Conservation (phyloP, 2,329 filamentous ascomycete genomes). For the Colletotrichum costaricense region DNA sequence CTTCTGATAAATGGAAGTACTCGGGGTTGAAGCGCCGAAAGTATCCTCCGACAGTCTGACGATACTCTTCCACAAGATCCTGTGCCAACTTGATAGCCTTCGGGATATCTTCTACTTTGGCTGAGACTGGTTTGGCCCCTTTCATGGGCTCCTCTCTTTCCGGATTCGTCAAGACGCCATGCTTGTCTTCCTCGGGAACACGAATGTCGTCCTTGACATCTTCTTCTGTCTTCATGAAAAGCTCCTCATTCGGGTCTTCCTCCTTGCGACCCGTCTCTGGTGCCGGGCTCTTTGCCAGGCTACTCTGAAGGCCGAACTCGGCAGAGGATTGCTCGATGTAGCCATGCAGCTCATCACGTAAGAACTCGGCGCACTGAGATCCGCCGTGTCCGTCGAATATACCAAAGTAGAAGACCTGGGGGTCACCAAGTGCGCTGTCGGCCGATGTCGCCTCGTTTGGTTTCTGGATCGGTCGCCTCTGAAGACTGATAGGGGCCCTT, state of each 20-base stretch:
- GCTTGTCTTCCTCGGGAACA: conserved; percentile 45
- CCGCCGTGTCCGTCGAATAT: conserved; percentile 98
- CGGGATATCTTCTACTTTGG: conserved; percentile 64
- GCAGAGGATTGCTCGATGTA: conserved; percentile 88
- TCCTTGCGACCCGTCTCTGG: conserved; percentile 43
- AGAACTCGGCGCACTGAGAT: conserved; percentile 85
- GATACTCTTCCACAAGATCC: conserved; percentile 81
- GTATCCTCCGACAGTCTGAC: conserved; percentile 89
- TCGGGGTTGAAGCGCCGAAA: conserved; percentile 90
- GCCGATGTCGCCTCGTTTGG: conserved; percentile 74
- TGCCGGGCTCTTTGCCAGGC: conserved; percentile 63
- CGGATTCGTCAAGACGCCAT: conserved; percentile 48
- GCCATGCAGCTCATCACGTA: conserved; percentile 84
- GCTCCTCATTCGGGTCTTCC: conserved; percentile 44
- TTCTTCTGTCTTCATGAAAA: conserved; percentile 62
- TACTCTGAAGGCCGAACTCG: conserved; percentile 83
- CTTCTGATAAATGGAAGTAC: conserved; percentile 68
- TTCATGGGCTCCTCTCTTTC: conserved; percentile 50
- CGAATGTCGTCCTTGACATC: conserved; percentile 54
- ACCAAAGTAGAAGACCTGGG: conserved; percentile 97
- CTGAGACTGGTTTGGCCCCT: conserved; percentile 57
- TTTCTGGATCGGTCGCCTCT: conserved; percentile 57
- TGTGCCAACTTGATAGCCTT: conserved; percentile 77
- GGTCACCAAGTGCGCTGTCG: conserved; percentile 85
- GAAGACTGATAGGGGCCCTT: conserved; percentile 75